Evolutionary conservation across 2,329 filamentous ascomycete genomes (phyloP), one percentile per base, ranked within the genome.

Genomic region (Tolypocladium pustulatum): DNA sequence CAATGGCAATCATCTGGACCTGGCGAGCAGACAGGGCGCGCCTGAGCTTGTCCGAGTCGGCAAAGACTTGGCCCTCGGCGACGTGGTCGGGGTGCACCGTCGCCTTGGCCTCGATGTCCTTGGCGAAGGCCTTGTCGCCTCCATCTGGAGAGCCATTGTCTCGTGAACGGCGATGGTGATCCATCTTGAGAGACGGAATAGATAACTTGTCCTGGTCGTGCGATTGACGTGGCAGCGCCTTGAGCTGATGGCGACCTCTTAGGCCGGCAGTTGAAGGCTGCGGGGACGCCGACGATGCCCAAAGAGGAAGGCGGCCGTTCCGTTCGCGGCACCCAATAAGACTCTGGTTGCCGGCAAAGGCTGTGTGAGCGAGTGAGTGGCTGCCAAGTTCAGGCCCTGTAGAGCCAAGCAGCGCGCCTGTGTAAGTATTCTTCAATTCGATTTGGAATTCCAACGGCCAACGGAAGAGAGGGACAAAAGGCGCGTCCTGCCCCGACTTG

Each of bases 1-100:
- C 81, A 55, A 84, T 81, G 51, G 84, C 85, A 61, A 87, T 85
- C 83, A 87, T 86, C 71, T 87, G 83, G 13, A 87, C 81, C 68
- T 87, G 84, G n/a, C 84, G 79, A 20, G 81, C 69, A 2, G 81
- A 82, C 15, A 86, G 74, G 49, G 80, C 78, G 6, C 84, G 80
- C 25, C 75, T 75, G 13, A 87, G 73, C 57, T 72, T 73, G 64
- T 83, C 79, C 2, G 75, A 67, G 54, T 67, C 65, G 41, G 55
- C 57, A 17, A 59, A 56, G 54, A 56, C 57, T 27, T 55, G 53
- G 56, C 59, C 62, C 54, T 63, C 60, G 40, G 54, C 55, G 46
- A 54, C 22, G 2, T 53, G 41, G 54, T 51, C 40, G 25, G 52
- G 27, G 46, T n/a, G 49, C 30, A 3, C 27, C 17, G 15, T 51